A percentile compares a stretch with the other conserved stretches of the same genome.
phyloP scores from a whole-genome alignment of 2,329 filamentous ascomycete genomes.

The Hypoxylon sp. region DNA sequence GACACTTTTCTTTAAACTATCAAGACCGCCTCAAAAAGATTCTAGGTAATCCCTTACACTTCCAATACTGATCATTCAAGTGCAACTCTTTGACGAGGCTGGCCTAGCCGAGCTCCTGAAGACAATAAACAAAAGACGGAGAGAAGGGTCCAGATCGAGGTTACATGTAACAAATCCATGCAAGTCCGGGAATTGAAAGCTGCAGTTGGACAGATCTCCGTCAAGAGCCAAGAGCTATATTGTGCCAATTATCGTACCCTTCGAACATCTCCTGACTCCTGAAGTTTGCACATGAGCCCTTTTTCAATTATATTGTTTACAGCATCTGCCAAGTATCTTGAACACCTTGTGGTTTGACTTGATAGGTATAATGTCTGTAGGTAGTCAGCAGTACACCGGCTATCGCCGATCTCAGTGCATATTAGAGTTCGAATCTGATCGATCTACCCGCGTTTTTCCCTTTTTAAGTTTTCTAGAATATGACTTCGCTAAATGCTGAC shows the following conservation, averaged over 20 bases:
- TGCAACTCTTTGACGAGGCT: slow-evolving; percentile 8
- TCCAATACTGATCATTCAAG: slow-evolving; percentile 1
- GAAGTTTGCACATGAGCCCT: slow-evolving; percentile 12
- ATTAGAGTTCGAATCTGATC: slow-evolving; percentile 29
- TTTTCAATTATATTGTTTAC: not conserved
- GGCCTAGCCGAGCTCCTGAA: slow-evolving; percentile 3
- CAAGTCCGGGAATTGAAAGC: slow-evolving; percentile 27
- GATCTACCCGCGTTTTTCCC: slow-evolving; percentile 26
- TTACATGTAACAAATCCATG: slow-evolving; percentile 26
- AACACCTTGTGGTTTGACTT: not conserved
- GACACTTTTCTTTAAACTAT: not conserved
- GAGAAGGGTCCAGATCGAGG: slow-evolving; percentile 28
- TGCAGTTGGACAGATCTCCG: slow-evolving; percentile 34
- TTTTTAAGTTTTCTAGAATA: slow-evolving; percentile 17
- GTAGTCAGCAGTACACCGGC: not conserved
- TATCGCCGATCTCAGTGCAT: slow-evolving; percentile 28
- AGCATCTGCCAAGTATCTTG: not conserved
- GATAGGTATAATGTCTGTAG: not conserved
- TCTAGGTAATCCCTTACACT: not conserved
- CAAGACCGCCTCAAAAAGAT: not conserved
- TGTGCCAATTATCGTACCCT: slow-evolving; percentile 21
- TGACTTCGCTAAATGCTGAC: slow-evolving; percentile 1
- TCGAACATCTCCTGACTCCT: slow-evolving; percentile 16
- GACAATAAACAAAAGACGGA: slow-evolving; percentile 26
- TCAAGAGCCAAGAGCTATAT: slow-evolving; percentile 29